phyloP scores from a whole-genome alignment of 495 filamentous ascomycete species.

The Physcia stellaris region DNA sequence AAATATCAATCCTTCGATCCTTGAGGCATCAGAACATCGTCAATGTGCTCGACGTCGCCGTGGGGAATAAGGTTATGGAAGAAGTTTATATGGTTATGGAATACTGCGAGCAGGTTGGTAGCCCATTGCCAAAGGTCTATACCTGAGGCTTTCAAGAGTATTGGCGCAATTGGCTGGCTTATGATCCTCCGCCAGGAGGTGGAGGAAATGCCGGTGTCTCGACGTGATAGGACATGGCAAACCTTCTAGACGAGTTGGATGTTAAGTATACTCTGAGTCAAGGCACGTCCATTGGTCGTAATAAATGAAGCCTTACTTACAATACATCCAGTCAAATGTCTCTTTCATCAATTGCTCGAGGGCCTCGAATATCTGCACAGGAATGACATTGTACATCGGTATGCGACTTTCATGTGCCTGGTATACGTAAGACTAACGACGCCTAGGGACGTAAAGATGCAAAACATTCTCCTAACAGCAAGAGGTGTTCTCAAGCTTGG shows the following conservation, averaged over 20 bases:
- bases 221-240: slow-evolving; percentile 30
- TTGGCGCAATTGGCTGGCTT: slow-evolving; percentile 33
- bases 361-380: slow-evolving; percentile 31
- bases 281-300: too few species aligned
- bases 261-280: slow-evolving; percentile 32
- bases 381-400: slow-evolving; percentile 33
- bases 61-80: slow-evolving; percentile 22
- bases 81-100: slow-evolving; percentile 37
- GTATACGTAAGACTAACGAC: neutral
- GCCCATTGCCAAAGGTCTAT: slow-evolving; percentile 10
- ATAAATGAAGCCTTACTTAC: too few species aligned
- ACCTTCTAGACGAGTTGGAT: slow-evolving; percentile 28
- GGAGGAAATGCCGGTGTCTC: slow-evolving; percentile 23
- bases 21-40: slow-evolving; percentile 29
- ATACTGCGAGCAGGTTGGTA: slow-evolving; percentile 36
- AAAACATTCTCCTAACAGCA: slow-evolving; percentile 30
- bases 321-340: slow-evolving; percentile 25
- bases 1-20: slow-evolving; percentile 31
- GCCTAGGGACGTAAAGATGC: slow-evolving; percentile 32
- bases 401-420: neutral
- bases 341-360: slow-evolving; percentile 30
- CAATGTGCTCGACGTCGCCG: slow-evolving; percentile 31
- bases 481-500: slow-evolving; percentile 31
- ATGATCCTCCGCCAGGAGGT: slow-evolving; percentile 24
- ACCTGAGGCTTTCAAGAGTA: slow-evolving; percentile 13